These are phyloP conservation scores for Petunia secreta DNA, from an alignment of 257 asterid species.

Conservation along the genomic window DNA sequence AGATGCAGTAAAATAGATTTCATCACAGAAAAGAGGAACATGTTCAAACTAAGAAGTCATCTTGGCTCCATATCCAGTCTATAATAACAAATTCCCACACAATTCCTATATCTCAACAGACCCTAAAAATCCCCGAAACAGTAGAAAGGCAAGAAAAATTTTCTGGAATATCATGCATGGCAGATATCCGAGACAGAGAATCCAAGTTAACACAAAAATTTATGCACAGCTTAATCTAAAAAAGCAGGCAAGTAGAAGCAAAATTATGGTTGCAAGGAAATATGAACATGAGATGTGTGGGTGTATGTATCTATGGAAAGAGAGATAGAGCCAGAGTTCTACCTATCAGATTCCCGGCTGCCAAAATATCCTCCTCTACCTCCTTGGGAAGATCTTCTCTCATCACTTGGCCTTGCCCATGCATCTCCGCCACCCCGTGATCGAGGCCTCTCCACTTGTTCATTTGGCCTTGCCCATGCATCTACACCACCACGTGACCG, in stretches of 20 bases:
- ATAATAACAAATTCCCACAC: background rate
- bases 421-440: slow-evolving; percentile 29
- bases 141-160: background rate
- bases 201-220: background rate
- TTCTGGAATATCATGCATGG: slow-evolving; percentile 1
- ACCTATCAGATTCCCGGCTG: slow-evolving; percentile 82
- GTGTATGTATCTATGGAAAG: slow-evolving; percentile 4
- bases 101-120: background rate
- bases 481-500: slow-evolving; percentile 27
- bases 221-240: background rate
- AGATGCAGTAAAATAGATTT: background rate
- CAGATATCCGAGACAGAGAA: background rate
- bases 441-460: slow-evolving; percentile 23
- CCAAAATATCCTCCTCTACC: slow-evolving; percentile 85
- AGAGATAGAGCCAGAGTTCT: slow-evolving; percentile 30
- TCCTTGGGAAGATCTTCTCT: slow-evolving; percentile 70
- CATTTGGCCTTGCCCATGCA: slow-evolving; percentile 27
- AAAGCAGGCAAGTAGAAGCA: background rate
- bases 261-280: background rate
- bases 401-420: slow-evolving; percentile 54
- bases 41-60: background rate
- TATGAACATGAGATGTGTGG: background rate
- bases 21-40: background rate
- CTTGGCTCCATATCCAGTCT: background rate
- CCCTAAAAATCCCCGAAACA: background rate